Evolutionary conservation across 805 yeast species (phyloP).

Genomic region (Yamadazyma tumulicola): DNA sequence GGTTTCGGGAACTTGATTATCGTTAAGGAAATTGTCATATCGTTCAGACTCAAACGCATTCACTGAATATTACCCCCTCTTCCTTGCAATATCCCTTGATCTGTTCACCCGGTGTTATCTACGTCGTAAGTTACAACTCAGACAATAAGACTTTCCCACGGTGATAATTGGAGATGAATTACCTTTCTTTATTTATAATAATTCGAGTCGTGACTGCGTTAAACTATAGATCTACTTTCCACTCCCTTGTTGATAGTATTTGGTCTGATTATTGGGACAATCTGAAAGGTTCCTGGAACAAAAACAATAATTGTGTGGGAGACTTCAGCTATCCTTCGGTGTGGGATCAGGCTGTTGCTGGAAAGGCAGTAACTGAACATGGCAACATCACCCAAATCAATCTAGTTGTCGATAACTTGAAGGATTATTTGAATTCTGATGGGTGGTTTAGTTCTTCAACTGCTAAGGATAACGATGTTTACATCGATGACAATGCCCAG

Average conservation of each 20-base stretch:
- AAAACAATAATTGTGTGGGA: constrained; percentile 15
- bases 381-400: constrained; percentile 13
- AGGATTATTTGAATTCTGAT: constrained; percentile 16
- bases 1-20: too few relatives aligned
- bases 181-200: background rate
- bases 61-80: too few relatives aligned
- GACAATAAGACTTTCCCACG: too few relatives aligned
- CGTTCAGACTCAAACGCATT: too few relatives aligned
- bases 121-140: too few relatives aligned
- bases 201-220: background rate
- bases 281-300: constrained; percentile 13
- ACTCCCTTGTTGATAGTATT: constrained; percentile 4
- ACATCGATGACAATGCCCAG: constrained; percentile 29
- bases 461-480: constrained; percentile 21
- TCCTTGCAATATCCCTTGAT: too few relatives aligned
- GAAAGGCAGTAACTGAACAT: constrained; percentile 16
- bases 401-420: constrained; percentile 12
- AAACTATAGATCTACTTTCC: constrained; percentile 2
- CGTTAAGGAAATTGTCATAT: too few relatives aligned
- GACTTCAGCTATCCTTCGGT: constrained; percentile 16
- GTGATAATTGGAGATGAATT: too few relatives aligned
- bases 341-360: constrained; percentile 28
- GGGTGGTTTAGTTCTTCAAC: constrained; percentile 24
- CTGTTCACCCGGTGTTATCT: too few relatives aligned
- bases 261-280: constrained; percentile 21